Base-by-base conservation (phyloP, 164 flowering plant genomes). In the Umbellularia californica region DNA sequence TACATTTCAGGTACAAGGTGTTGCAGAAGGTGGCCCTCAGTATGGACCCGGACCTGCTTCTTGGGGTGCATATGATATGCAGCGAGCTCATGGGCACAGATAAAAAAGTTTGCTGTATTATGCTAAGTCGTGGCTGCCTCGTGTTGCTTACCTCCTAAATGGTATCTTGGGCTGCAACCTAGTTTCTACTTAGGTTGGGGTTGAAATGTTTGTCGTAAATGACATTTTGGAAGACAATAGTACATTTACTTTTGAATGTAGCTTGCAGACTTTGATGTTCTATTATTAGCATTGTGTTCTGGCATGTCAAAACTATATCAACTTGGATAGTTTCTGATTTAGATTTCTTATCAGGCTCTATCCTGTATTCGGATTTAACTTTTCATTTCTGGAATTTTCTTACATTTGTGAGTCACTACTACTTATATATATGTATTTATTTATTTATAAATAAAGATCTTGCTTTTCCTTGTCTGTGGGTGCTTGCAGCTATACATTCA, bases 21-120 rank as follows among this genome's bases (percentile, higher is more conserved):
- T 84, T 72, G 81, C 83, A 25, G 97, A 93, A 85, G 87, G 82
- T 73, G 89, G 50, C 79, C 81, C 90, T 69, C 94, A 82, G 22
- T 90, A 92, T 84, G 96, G 92, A 78, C 82, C 85, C 73, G 92
- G 84, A 66, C 85, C 95, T 69, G 92, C 83, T 83, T 75, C 90
- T 23, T 95, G 99, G 99, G 89, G 88, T 73, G 81, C 88, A 65
- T 92, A 95, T 83, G 95, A 90, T 70, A 82, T 87, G 86, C 99
- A 92, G 71, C 88, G 86, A 77, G 82, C 89, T 80, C 98, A 90
- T 83, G 95, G 90, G 67, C 93, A 83, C 75, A 79, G 97, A 89
- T 90, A 83, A 78, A 86, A 24, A 79, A 58, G 70, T 74, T 66
- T 55, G 72, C 75, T 20, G 17, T 68, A 74, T 64, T 67, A 73